These are phyloP conservation scores for Clitocybe nebularis DNA, from an alignment of 1,284 basidiomycete genomes.

Conservation along the genomic window DNA sequence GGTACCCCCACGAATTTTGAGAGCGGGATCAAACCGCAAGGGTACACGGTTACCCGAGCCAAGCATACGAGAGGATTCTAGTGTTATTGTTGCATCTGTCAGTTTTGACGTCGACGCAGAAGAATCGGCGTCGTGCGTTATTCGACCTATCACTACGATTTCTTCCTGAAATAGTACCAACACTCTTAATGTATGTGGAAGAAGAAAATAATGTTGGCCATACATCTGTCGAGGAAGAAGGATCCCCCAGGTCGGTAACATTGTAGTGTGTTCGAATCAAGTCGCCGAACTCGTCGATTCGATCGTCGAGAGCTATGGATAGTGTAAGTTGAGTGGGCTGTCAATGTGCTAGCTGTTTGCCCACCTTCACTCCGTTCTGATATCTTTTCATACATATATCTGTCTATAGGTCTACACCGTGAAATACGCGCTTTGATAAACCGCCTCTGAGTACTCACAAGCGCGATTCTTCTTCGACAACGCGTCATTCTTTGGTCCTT, in stretches of 20 bases:
- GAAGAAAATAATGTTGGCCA: too few relatives aligned
- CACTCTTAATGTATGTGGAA: too few relatives aligned
- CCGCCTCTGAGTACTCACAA: conserved; percentile 41
- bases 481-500: conserved; percentile 40
- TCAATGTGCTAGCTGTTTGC: conserved; percentile 11
- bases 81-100: conserved; percentile 65
- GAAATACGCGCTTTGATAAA: background rate
- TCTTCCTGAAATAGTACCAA: conserved; percentile 73
- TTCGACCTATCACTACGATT: conserved; percentile 76
- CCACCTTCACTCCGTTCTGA: conserved; percentile 77
- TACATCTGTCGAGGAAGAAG: conserved; percentile 69
- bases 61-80: conserved; percentile 81
- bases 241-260: conserved; percentile 74
- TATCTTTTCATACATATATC: conserved; percentile 92
- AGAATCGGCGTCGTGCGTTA: conserved; percentile 69
- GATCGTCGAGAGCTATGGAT: conserved; percentile 67
- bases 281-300: conserved; percentile 81
- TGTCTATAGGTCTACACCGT: conserved; percentile 44
- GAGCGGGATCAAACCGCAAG: conserved; percentile 62
- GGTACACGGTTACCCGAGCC: conserved; percentile 71
- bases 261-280: conserved; percentile 68
- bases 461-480: conserved; percentile 41
- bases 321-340: conserved; percentile 5
- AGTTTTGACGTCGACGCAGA: conserved; percentile 59
- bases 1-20: conserved; percentile 66